phyloP scores from a whole-genome alignment of 2,329 filamentous ascomycete species.

The Colletotrichum coccodes region DNA sequence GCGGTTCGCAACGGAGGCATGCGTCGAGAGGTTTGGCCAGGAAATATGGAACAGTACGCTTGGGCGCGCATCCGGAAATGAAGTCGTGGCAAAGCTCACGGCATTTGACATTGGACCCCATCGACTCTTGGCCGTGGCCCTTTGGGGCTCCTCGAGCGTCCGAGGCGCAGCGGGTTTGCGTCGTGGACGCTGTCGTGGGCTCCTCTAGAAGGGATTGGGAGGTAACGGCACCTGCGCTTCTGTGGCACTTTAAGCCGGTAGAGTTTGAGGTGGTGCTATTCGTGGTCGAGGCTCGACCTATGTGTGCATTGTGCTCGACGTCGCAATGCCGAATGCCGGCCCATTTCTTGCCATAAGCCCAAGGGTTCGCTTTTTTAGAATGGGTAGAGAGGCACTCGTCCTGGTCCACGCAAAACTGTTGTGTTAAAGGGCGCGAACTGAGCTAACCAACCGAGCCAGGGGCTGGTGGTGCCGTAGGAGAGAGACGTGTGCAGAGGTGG shows the following conservation, averaged over 20 bases:
- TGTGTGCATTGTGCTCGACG: background rate
- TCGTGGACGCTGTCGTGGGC: background rate
- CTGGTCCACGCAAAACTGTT: too few relatives aligned
- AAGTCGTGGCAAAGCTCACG: background rate
- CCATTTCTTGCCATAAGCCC: too few relatives aligned
- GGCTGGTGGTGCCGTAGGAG: background rate
- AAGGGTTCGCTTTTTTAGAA: too few relatives aligned
- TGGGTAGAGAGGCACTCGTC: too few relatives aligned
- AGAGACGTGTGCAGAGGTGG: too few relatives aligned
- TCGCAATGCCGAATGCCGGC: background rate
- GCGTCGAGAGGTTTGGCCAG: background rate
- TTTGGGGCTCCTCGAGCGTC: too few relatives aligned
- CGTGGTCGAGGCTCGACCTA: background rate
- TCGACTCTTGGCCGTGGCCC: background rate
- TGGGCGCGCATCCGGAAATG: background rate
- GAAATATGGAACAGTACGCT: slow-evolving; percentile 6
- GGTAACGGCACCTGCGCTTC: background rate
- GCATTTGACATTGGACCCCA: background rate
- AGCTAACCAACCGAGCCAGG: background rate
- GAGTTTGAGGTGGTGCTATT: background rate
- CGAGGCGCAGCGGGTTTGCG: too few relatives aligned
- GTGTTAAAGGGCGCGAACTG: background rate
- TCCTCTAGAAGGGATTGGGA: background rate
- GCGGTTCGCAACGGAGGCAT: background rate
- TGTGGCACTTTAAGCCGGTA: background rate